Percentiles rank a stretch among this genome's conserved stretches.
phyloP scores from a whole-genome alignment of 352 stramenopile genomes.

The Pythium utonaiense region DNA sequence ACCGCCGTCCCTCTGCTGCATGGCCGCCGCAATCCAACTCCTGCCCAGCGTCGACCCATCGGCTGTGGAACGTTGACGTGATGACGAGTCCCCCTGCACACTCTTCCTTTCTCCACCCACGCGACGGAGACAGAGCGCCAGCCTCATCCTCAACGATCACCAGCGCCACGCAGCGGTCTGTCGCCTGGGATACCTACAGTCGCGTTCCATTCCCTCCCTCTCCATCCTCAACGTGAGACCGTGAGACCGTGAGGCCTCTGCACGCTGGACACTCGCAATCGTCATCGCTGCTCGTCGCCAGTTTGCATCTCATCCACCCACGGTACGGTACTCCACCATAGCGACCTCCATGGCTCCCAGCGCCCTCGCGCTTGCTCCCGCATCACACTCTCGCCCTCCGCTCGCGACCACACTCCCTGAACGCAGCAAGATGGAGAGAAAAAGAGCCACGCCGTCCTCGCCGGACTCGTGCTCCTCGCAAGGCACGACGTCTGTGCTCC shows the following conservation, averaged over 20 bases:
- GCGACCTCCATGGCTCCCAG: background rate
- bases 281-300: background rate
- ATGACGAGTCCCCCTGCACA: constrained; percentile 17
- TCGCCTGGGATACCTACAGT: no score
- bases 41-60: background rate
- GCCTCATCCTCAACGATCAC: background rate
- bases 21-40: background rate
- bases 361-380: background rate
- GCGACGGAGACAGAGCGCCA: background rate
- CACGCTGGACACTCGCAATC: background rate
- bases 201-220: background rate
- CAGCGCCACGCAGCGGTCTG: no score
- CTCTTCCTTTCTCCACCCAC: background rate
- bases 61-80: constrained; percentile 2
- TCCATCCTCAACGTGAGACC: background rate
- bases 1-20: constrained; percentile 8
- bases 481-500: constrained; percentile 1
- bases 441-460: background rate
- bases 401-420: background rate
- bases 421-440: background rate
- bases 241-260: no score
- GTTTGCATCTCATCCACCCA: no score
- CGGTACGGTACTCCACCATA: no score
- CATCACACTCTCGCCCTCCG: background rate
- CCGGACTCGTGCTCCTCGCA: background rate